A percentile compares a stretch with the other conserved stretches of the same genome.
Conservation (phyloP, 2,329 filamentous ascomycete species). For the Neodidymelliopsis sp. region DNA sequence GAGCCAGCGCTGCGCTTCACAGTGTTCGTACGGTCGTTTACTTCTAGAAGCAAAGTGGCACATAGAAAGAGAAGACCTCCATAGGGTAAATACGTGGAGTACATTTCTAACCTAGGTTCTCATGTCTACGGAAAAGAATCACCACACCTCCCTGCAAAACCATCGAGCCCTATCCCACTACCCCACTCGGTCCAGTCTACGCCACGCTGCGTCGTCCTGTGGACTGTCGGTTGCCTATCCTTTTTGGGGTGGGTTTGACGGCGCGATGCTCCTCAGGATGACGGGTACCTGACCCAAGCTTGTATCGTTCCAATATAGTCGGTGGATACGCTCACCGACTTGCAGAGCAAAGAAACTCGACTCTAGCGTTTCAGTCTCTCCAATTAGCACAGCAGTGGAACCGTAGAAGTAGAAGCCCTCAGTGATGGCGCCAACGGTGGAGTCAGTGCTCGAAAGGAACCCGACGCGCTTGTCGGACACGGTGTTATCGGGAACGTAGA, state of each 20-base stretch:
- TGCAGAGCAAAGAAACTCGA: slow-evolving; percentile 22
- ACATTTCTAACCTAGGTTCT: not conserved
- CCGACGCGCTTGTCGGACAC: slow-evolving; percentile 23
- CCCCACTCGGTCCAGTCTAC: not conserved
- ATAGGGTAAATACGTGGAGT: not conserved
- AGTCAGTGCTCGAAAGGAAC: slow-evolving; percentile 18
- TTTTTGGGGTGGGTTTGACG: slow-evolving; percentile 21
- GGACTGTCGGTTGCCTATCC: not conserved
- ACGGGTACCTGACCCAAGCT: slow-evolving; percentile 27
- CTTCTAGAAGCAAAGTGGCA: no score
- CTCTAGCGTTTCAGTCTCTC: slow-evolving; percentile 20
- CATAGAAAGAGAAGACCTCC: not conserved
- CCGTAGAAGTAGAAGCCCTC: slow-evolving; percentile 32
- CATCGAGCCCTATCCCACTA: not conserved
- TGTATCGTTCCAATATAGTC: slow-evolving; percentile 36
- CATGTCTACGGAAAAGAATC: not conserved
- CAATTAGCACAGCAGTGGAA: slow-evolving; percentile 22
- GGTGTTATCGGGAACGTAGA: slow-evolving; percentile 22
- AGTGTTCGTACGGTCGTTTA: no score
- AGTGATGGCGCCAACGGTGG: slow-evolving; percentile 12
- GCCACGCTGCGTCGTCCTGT: not conserved
- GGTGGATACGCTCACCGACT: slow-evolving; percentile 17
- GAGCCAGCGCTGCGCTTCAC: no score
- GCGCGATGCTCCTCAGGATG: slow-evolving; percentile 26
- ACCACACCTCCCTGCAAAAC: not conserved